phyloP scores from a whole-genome alignment of 768 basidiomycete genomes.

The Termitomyces sp. region DNA sequence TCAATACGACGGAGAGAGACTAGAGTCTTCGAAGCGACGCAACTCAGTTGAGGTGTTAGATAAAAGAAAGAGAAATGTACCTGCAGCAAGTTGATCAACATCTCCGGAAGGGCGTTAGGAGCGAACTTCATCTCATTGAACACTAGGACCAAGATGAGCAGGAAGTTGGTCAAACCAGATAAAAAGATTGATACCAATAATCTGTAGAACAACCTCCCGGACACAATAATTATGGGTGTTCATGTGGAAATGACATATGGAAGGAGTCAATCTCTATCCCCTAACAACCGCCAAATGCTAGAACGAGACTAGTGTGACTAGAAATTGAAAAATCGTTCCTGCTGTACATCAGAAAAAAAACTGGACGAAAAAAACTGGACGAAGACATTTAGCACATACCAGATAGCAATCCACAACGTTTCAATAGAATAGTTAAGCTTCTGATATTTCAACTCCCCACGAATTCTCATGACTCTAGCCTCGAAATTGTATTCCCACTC shows the following conservation, averaged over 20 bases:
- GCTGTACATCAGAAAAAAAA: no score
- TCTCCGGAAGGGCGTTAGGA: conserved; percentile 83
- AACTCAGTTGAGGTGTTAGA: neutral
- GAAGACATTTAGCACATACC: conserved; percentile 20
- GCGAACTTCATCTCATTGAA: conserved; percentile 90
- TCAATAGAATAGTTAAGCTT: conserved; percentile 85
- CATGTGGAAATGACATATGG: conserved; percentile 38
- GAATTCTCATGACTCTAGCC: no score
- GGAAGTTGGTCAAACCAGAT: neutral
- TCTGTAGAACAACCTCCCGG: conserved; percentile 18
- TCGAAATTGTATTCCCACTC: conserved; percentile 92
- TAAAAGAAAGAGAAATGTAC: conserved; percentile 23
- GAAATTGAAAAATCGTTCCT: no score
- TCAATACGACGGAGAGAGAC: conserved; percentile 89
- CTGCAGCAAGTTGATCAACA: conserved; percentile 86
- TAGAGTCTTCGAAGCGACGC: conserved; percentile 40
- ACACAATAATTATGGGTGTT: neutral
- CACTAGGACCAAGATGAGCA: conserved; percentile 39
- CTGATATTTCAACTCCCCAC: conserved; percentile 81
- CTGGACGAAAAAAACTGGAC: no score
- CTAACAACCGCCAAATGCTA: conserved; percentile 74
- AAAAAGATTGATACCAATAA: conserved; percentile 40
- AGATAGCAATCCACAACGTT: conserved; percentile 45
- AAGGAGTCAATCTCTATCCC: conserved; percentile 66
- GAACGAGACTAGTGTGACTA: conserved; percentile 58